Percentiles rank a stretch among this genome's conserved stretches.
Evolutionary conservation across 495 filamentous ascomycete genomes (phyloP).

Genomic region (Evansstolkia leycettana): DNA sequence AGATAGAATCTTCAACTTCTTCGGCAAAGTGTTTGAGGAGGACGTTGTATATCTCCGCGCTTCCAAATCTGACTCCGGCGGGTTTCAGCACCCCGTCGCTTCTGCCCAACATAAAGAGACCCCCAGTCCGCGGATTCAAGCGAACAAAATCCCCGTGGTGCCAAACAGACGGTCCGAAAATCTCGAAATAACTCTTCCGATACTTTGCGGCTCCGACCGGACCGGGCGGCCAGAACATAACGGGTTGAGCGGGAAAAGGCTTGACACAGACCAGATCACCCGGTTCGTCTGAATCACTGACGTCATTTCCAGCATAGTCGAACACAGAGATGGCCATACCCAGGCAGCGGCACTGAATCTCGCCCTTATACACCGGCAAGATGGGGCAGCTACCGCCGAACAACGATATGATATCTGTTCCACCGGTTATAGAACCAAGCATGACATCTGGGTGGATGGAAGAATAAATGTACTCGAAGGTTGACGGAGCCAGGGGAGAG

Average conservation of each 20-base stretch:
- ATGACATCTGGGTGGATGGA: constrained; percentile 66
- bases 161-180: constrained; percentile 62
- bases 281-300: constrained; percentile 45
- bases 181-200: constrained; percentile 73
- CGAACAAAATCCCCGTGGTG: constrained; percentile 92
- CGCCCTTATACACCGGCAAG: constrained; percentile 72
- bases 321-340: constrained; percentile 82
- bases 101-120: constrained; percentile 74
- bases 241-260: constrained; percentile 83
- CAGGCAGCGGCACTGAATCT: constrained; percentile 82
- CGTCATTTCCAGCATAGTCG: constrained; percentile 45
- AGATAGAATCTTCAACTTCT: constrained; percentile 72
- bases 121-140: constrained; percentile 60
- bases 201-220: constrained; percentile 59
- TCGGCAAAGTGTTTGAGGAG: constrained; percentile 65
- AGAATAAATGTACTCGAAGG: constrained; percentile 77
- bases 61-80: constrained; percentile 74
- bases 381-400: constrained; percentile 82
- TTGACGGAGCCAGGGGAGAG: constrained; percentile 81
- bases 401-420: constrained; percentile 88
- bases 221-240: constrained; percentile 69
- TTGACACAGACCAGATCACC: constrained; percentile 86
- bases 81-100: constrained; percentile 90
- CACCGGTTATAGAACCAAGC: constrained; percentile 75
- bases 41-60: constrained; percentile 88